Conservation (phyloP, 176 grass and related monocot species). For the Zizania latifolia region DNA sequence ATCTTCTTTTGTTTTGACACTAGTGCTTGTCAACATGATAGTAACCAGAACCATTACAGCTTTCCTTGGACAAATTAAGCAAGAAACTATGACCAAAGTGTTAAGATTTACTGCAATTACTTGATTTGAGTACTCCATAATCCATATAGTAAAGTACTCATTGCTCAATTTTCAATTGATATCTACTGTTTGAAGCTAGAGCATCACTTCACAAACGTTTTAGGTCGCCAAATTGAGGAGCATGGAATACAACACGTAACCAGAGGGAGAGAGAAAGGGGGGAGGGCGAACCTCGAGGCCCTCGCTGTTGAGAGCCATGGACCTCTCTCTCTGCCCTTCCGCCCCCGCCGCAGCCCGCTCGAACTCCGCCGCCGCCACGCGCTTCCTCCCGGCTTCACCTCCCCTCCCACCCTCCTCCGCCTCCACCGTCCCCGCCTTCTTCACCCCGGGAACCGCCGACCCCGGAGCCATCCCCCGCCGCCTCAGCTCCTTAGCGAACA, state of each 20-base stretch:
- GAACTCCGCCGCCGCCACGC: slow-evolving; percentile 39
- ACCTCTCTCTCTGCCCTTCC: slow-evolving; percentile 60
- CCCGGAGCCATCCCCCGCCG: slow-evolving; percentile 62
- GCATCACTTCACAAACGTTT: neutral
- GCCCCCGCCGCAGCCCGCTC: slow-evolving; percentile 34
- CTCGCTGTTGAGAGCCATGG: slow-evolving; percentile 84
- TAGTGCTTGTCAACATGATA: neutral
- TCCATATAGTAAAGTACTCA: neutral
- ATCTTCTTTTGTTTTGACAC: neutral
- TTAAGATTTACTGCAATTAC: neutral
- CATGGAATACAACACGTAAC: neutral
- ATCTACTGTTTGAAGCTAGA: neutral
- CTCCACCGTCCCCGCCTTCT: slow-evolving; percentile 27
- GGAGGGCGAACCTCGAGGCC: slow-evolving; percentile 55
- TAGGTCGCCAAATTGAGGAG: neutral
- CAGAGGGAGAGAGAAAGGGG: neutral
- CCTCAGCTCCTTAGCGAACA: slow-evolving; percentile 82
- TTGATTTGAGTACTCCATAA: neutral
- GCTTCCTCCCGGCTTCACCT: slow-evolving; percentile 24
- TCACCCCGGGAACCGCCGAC: slow-evolving; percentile 37
- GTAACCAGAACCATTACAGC: neutral
- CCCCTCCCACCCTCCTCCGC: neutral
- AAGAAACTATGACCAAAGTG: neutral
- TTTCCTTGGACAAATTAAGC: neutral
- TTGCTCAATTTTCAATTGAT: neutral